Evolutionary conservation across 164 flowering plant genomes (phyloP).

Genomic region (Annona squamosa): DNA sequence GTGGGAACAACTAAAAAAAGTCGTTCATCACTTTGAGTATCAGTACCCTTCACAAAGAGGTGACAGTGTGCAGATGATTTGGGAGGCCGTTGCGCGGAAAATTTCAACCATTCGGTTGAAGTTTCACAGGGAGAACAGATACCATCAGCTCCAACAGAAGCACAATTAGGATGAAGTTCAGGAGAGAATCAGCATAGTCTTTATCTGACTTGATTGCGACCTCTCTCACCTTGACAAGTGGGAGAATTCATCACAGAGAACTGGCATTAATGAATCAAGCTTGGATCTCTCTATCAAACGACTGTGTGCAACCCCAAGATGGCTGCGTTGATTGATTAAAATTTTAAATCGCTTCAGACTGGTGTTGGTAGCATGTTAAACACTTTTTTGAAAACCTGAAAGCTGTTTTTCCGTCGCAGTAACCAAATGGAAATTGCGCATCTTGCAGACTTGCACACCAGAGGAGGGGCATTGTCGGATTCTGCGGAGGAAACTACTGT

Average conservation of each 20-base stretch:
- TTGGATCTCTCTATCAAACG: background rate
- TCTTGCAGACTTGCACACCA: background rate
- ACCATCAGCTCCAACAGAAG: constrained; percentile 18
- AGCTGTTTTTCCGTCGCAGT: background rate
- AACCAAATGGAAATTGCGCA: background rate
- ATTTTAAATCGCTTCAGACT: background rate
- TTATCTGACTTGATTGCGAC: background rate
- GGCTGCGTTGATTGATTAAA: background rate
- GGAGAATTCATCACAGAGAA: background rate
- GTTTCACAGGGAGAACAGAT: constrained; percentile 41
- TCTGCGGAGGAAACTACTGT: too few species aligned
- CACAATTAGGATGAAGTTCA: constrained; percentile 5
- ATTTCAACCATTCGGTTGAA: constrained; percentile 22
- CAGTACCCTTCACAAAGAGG: constrained; percentile 65
- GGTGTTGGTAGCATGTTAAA: background rate
- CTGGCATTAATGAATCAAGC: background rate
- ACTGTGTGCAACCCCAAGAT: constrained; percentile 3
- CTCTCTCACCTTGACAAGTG: background rate
- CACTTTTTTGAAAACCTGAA: background rate
- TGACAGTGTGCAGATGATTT: constrained; percentile 87
- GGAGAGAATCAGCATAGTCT: background rate
- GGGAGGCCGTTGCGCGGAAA: constrained; percentile 63
- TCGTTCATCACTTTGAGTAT: constrained; percentile 61
- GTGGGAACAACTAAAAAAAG: constrained; percentile 66
- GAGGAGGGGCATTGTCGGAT: too few species aligned